Conservation (phyloP, 78 protist species). For the Paratrimastix pyriformis region DNA sequence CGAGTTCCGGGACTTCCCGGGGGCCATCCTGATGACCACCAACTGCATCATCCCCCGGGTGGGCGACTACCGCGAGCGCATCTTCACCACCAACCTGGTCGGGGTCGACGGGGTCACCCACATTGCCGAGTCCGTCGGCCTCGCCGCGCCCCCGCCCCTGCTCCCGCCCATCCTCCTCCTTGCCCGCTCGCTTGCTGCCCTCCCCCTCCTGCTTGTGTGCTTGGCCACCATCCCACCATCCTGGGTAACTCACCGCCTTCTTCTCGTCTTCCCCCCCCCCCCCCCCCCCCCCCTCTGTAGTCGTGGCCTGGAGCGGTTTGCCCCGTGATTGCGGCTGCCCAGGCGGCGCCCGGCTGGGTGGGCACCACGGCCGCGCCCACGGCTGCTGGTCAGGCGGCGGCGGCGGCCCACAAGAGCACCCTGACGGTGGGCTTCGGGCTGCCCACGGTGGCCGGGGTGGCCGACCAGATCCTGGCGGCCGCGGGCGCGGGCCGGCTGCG, state of each 20-base stretch:
- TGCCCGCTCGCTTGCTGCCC: neutral
- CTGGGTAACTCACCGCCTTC: no score
- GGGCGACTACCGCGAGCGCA: no score
- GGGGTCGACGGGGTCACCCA: no score
- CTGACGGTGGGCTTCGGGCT: constrained; percentile 50
- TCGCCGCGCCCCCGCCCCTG: no score
- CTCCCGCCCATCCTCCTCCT: neutral
- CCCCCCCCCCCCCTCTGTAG: no score
- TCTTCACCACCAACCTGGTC: no score
- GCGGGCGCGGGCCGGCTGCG: constrained; percentile 58
- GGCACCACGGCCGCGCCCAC: constrained; percentile 41
- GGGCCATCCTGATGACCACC: no score
- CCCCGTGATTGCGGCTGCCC: constrained; percentile 41
- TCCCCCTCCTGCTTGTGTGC: constrained; percentile 30
- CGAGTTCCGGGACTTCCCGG: no score
- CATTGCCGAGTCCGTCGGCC: no score
- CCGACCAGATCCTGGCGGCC: no score
- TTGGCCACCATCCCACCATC: no score
- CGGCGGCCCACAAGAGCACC: constrained; percentile 50
- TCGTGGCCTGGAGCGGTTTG: constrained; percentile 42
- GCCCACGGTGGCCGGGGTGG: no score
- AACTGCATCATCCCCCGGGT: constrained; percentile 61
- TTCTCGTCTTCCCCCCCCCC: neutral
- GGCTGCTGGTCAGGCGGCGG: constrained; percentile 71
- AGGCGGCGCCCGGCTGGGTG: constrained; percentile 38